Percentiles rank a stretch among this genome's conserved stretches.
These are phyloP conservation scores for Cucumis melo DNA, from an alignment of 306 rosid genomes.

Conservation along the genomic window DNA sequence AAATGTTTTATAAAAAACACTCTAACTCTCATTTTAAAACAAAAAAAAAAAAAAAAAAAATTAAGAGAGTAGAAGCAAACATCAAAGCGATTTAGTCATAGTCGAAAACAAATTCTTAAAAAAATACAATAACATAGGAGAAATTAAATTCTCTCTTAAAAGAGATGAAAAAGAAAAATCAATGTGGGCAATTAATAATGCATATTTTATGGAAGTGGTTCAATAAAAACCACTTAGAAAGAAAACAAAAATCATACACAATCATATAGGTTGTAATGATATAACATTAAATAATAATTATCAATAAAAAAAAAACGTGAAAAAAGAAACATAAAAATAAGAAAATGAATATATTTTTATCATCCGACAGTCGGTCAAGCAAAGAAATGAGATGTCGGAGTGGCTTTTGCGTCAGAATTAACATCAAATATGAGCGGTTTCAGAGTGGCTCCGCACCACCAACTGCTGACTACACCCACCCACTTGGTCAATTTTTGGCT, in stretches of 20 bases:
- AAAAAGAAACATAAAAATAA: background rate
- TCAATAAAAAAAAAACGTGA: background rate
- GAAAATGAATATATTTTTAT: background rate
- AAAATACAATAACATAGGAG: too few relatives aligned
- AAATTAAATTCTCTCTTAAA: too few relatives aligned
- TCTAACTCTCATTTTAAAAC: too few relatives aligned
- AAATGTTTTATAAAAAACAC: too few relatives aligned
- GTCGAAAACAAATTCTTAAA: too few relatives aligned
- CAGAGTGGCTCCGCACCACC: background rate
- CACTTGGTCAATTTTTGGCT: background rate
- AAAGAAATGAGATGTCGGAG: background rate
- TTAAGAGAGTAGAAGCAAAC: too few relatives aligned
- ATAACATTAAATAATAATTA: too few relatives aligned
- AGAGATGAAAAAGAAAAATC: background rate
- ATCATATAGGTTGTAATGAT: background rate
- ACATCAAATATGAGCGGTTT: background rate
- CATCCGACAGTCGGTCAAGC: conserved; percentile 5
- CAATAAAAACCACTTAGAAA: too few relatives aligned
- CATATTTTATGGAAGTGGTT: background rate
- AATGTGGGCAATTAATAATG: background rate
- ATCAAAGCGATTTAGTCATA: too few relatives aligned
- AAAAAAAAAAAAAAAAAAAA: too few relatives aligned
- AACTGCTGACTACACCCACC: background rate
- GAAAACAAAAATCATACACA: background rate
- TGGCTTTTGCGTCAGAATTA: conserved; percentile 1